Evolutionary conservation across 176 grass and related monocot genomes (phyloP), one percentile per base, ranked within the genome.

Genomic region (Avena eriantha): DNA sequence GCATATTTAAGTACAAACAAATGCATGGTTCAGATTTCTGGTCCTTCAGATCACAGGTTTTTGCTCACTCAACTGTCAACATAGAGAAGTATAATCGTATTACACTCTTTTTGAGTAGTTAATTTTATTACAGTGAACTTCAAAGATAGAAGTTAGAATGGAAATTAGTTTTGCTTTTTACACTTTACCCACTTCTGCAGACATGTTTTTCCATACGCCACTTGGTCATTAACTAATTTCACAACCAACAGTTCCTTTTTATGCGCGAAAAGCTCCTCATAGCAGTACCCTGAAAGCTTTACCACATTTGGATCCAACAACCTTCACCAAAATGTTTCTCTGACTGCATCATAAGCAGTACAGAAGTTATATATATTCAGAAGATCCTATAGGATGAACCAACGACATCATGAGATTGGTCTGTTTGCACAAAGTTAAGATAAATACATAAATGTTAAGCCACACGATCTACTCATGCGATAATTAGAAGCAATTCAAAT

Each of bases 301-400:
- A 10, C 10, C 69, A 21, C 69, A 45, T 71, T 71, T 71, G 36
- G 36, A 71, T 71, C 69, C 69, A 45, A 71, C 69, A 71, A 45
- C 18, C 36, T 71, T 71, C 69, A 71, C 69, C 43, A 43, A 71
- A 70, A 70, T 69, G 18, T 43, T 71, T 71, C 19, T 71, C 29
- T 29, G 69, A 19, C 19, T 71, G 68, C 68, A 70, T 70, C 3
- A n/a, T 43, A 70, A 39, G 34, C 12, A 21, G 67, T 11, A 45
- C 18, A 70, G 36, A 41, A 21, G 9, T 43, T 70, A 29, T 29
- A 29, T 29, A 23, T 71, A 45, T 71, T 72, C 69, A 46, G 9
- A 45, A 72, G 46, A 39, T 46, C 41, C 69, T 3, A n/a, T 72
- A 72, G 69, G 69, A 72, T 72, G 69, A 46, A 72, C 69, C 39